Percentiles rank a stretch among this genome's conserved stretches.
phyloP scores from a whole-genome alignment of 768 basidiomycete species.

The Trametes sanguinea region DNA sequence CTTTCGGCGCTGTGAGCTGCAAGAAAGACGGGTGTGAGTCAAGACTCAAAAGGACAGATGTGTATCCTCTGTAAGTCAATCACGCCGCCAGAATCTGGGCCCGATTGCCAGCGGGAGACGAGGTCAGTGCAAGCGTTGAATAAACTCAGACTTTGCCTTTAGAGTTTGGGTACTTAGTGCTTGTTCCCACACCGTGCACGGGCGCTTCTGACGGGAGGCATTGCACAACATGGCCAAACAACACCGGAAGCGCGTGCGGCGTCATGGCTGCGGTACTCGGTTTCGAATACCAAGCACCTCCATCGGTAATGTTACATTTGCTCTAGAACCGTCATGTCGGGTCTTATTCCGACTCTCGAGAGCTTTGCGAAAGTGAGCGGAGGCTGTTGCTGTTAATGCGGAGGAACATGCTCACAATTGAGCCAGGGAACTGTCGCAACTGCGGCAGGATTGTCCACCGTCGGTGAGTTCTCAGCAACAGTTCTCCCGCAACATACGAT shows the following conservation, averaged over 20 bases:
- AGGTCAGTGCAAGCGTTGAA: background rate
- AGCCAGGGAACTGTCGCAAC: conserved; percentile 40
- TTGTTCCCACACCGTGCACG: background rate
- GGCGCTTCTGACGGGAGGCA: conserved; percentile 1
- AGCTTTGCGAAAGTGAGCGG: conserved; percentile 45
- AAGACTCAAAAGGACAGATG: background rate
- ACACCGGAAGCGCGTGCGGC: background rate
- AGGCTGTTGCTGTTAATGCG: background rate
- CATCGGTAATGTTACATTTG: no score
- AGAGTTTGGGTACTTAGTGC: background rate
- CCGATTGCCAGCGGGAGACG: background rate
- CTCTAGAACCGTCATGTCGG: conserved; percentile 34
- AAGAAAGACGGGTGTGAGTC: no score
- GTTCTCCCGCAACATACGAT: background rate
- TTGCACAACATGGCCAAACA: conserved; percentile 16
- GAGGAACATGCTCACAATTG: background rate
- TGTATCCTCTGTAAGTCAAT: no score
- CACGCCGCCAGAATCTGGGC: no score
- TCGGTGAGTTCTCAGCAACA: conserved; percentile 31
- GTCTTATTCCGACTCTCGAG: conserved; percentile 45
- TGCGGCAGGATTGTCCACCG: conserved; percentile 39
- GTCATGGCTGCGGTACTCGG: background rate
- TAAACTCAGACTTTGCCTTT: conserved; percentile 15
- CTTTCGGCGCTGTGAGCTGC: no score
- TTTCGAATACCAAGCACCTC: background rate